phyloP scores from a whole-genome alignment of 495 filamentous ascomycete species.

The Penicillium turbatum region DNA sequence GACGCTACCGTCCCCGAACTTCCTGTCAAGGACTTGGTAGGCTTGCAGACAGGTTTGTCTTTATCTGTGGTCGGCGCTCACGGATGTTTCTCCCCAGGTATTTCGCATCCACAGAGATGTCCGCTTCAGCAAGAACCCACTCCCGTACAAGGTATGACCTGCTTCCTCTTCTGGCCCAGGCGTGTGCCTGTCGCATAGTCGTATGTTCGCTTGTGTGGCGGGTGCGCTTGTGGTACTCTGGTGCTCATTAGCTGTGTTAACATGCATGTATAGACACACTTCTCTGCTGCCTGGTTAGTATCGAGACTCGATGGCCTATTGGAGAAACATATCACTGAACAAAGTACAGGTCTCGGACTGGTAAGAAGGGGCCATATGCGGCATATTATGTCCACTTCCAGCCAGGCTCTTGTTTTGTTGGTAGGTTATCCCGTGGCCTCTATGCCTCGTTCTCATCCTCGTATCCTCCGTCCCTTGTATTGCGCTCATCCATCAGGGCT shows the following conservation, averaged over 20 bases:
- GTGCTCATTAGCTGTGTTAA: slow-evolving; percentile 28
- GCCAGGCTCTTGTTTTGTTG: slow-evolving; percentile 56
- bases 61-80: background rate
- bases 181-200: background rate
- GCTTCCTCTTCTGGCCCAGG: background rate
- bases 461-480: background rate
- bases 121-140: slow-evolving; percentile 70
- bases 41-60: slow-evolving; percentile 10
- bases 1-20: slow-evolving; percentile 81
- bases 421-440: slow-evolving; percentile 38
- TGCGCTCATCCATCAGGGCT: slow-evolving; percentile 6
- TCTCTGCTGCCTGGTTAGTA: slow-evolving; percentile 71
- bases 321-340: slow-evolving; percentile 23
- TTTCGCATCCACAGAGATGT: slow-evolving; percentile 85
- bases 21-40: slow-evolving; percentile 71
- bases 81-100: slow-evolving; percentile 37
- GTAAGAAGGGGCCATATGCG: slow-evolving; percentile 80
- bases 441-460: background rate
- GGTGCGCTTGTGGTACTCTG: slow-evolving; percentile 16
- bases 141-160: slow-evolving; percentile 73
- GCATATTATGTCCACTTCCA: slow-evolving; percentile 72
- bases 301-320: background rate
- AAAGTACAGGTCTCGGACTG: slow-evolving; percentile 63
- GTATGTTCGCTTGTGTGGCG: background rate
- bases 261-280: slow-evolving; percentile 54